Conservation (phyloP, 371 early-diverging fungal genomes). For the Rhizopus microsporus region DNA sequence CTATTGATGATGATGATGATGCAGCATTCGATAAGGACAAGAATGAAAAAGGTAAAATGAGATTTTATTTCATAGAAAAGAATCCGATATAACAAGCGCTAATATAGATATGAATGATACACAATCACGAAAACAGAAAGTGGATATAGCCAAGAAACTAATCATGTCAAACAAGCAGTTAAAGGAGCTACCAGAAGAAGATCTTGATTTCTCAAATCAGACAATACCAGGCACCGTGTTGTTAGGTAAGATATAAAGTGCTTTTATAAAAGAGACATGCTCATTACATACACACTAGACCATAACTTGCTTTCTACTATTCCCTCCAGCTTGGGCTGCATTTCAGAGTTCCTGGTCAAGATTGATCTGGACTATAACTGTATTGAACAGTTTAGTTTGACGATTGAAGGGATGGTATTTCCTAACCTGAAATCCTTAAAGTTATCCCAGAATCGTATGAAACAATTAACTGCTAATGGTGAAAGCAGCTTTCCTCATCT, state of each 20-base stretch:
- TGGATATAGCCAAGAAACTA: slow-evolving; percentile 32
- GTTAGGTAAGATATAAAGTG: slow-evolving; percentile 9
- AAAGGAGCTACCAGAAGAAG: slow-evolving; percentile 32
- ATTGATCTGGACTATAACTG: slow-evolving; percentile 57
- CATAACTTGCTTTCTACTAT: slow-evolving; percentile 47
- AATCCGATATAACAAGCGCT: neutral
- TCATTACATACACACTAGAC: slow-evolving; percentile 17
- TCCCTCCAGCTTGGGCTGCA: slow-evolving; percentile 29
- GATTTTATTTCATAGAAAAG: slow-evolving; percentile 1
- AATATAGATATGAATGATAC: neutral
- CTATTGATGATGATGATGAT: neutral
- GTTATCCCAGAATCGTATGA: slow-evolving; percentile 57
- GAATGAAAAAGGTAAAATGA: neutral
- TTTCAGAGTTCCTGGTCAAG: slow-evolving; percentile 39
- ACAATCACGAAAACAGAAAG: neutral
- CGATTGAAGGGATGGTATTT: slow-evolving; percentile 36
- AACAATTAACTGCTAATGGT: neutral
- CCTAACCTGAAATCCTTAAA: slow-evolving; percentile 46
- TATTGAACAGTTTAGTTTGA: slow-evolving; percentile 39
- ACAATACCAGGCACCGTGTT: slow-evolving; percentile 22
- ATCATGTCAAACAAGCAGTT: slow-evolving; percentile 46
- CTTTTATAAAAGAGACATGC: neutral
- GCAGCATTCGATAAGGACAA: slow-evolving; percentile 3
- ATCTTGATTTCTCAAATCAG: slow-evolving; percentile 16
- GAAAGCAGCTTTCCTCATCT: slow-evolving; percentile 46